A percentile compares a stretch with the other conserved stretches of the same genome.
Conservation (phyloP, 2,329 filamentous ascomycete genomes). For the Fusarium sp. region DNA sequence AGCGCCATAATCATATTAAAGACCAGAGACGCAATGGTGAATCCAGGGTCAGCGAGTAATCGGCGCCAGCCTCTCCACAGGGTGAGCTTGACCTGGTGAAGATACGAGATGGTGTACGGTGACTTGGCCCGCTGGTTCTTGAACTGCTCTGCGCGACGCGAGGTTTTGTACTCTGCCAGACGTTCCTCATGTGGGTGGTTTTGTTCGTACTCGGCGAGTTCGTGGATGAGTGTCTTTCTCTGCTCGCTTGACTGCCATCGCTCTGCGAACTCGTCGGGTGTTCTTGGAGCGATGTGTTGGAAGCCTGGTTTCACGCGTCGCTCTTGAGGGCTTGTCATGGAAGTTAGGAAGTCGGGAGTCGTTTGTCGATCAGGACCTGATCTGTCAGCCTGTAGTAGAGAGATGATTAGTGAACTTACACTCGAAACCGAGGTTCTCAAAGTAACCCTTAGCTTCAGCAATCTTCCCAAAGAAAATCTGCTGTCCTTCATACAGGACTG, state of each 20-base stretch:
- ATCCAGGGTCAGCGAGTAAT: conserved; percentile 54
- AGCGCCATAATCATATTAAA: conserved; percentile 61
- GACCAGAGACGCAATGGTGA: conserved; percentile 54
- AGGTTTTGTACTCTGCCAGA: conserved; percentile 37
- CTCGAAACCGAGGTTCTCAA: conserved; percentile 56
- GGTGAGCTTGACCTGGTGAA: conserved; percentile 57
- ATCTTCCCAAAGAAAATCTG: conserved; percentile 74
- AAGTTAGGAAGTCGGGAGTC: conserved; percentile 48
- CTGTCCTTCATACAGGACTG: conserved; percentile 73
- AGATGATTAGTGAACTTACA: conserved; percentile 11
- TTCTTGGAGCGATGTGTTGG: conserved; percentile 50
- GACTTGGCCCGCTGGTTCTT: conserved; percentile 56
- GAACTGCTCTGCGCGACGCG: conserved; percentile 41
- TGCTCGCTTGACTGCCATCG: conserved; percentile 47
- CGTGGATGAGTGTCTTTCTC: conserved; percentile 45
- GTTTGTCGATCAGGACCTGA: conserved; percentile 44
- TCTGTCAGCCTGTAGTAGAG: background rate
- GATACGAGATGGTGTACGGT: conserved; percentile 60
- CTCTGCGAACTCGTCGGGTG: conserved; percentile 52
- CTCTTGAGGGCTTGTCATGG: conserved; percentile 57
- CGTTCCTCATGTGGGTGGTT: conserved; percentile 37
- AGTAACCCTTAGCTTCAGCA: conserved; percentile 68
- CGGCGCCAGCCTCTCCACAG: conserved; percentile 55
- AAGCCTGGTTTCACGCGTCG: conserved; percentile 49
- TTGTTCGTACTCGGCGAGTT: conserved; percentile 46